Evolutionary conservation across 2,329 filamentous ascomycete genomes (phyloP), one percentile per base, ranked within the genome.

Genomic region (Fusarium staphyleae): DNA sequence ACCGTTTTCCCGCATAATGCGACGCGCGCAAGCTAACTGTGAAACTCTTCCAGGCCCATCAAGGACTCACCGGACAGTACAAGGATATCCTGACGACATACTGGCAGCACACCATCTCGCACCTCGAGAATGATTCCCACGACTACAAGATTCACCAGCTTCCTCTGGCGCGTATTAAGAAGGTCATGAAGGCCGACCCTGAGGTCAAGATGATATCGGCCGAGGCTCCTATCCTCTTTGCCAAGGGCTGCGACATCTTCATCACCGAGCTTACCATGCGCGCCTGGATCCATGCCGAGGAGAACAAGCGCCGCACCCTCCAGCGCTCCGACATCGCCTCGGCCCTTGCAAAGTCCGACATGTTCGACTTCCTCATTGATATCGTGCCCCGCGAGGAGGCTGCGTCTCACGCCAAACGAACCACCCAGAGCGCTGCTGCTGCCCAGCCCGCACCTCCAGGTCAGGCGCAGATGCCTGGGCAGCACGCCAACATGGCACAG

Each of bases 201-300:
- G 95, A 99, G 69, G 95, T 99, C 40, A 99, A 99, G 80, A 99
- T 99, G 95, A 99, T 99, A 60, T 98, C 93, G 4, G 95, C 95
- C 8, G 95, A 99, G 77, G 95, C 95, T 2, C 95, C 95, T 1
- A 99, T 99, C 66, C 81, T 99, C 12, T 99, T 99, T 69, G 95
- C 95, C 44, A 99, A 99, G 76, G 95, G 93, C 30, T 98, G 95
- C 75, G 95, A 99, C 71, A 97, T 98, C 70, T 99, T 99, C 78
- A 99, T 99, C 70, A 97, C 93, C 1, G 95, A 99, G 76, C 81
- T 99, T 56, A 99, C 95, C 7, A 99, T 99, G 95, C 91, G 95
- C 61, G 95, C 95, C 39, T 99, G 95, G 95, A 99, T 99, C 61
- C 95, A 99, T 69, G 95, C 95, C 13, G 95, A 99, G 72, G 95